Evolutionary conservation across 345 rosid species (phyloP).

Genomic region (Turritis glabra): DNA sequence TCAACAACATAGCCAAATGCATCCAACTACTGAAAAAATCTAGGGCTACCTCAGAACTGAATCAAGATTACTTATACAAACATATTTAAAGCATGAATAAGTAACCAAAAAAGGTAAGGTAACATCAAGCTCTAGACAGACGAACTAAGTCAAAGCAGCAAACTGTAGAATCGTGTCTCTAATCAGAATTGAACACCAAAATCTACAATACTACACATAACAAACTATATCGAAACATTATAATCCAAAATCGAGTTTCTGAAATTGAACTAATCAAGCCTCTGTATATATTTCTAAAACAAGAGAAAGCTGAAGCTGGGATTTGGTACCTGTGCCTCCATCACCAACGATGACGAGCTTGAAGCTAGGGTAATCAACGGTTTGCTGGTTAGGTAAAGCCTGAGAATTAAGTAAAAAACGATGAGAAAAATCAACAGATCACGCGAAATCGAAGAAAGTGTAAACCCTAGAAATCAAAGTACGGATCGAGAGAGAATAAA

Average conservation of each 20-base stretch:
- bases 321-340: conserved; percentile 76
- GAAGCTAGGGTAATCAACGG: conserved; percentile 77
- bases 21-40: neutral
- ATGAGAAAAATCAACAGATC: neutral
- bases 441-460: conserved; percentile 7
- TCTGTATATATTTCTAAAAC: neutral
- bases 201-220: neutral
- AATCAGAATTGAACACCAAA: neutral
- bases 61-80: neutral
- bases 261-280: neutral
- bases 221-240: neutral
- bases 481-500: neutral
- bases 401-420: conserved; percentile 21
- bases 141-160: neutral
- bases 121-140: too few relatives aligned
- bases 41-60: neutral
- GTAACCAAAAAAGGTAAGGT: neutral
- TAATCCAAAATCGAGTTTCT: neutral
- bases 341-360: conserved; percentile 97
- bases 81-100: neutral
- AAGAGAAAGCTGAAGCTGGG: neutral
- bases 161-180: neutral
- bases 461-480: neutral
- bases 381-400: conserved; percentile 81
- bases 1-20: too few relatives aligned